Conservation (phyloP, 2,329 filamentous ascomycete genomes). For the Colletotrichum lindemuthianum region DNA sequence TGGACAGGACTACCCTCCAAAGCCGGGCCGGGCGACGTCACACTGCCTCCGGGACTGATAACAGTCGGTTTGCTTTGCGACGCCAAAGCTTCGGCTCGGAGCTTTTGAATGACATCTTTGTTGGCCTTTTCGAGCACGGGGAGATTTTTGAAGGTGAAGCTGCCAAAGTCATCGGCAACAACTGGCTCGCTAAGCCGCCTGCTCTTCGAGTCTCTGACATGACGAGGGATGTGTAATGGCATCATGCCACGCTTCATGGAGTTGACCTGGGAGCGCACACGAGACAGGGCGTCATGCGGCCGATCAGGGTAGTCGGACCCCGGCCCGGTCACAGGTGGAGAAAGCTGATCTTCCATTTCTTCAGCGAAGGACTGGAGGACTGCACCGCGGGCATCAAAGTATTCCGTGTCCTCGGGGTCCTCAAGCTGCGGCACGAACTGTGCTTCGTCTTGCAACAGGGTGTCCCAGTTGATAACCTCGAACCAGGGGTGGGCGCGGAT, state of each 20-base stretch:
- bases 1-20: constrained; percentile 90
- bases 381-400: constrained; percentile 92
- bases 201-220: constrained; percentile 90
- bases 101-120: constrained; percentile 97
- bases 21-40: constrained; percentile 71
- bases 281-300: constrained; percentile 92
- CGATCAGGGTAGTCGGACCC: constrained; percentile 84
- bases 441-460: constrained; percentile 91
- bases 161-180: constrained; percentile 91
- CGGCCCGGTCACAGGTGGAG: constrained; percentile 75
- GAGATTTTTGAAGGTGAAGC: constrained; percentile 96
- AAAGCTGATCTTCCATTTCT: constrained; percentile 89
- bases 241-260: constrained; percentile 91
- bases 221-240: constrained; percentile 94
- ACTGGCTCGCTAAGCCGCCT: constrained; percentile 91
- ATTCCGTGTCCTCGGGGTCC: constrained; percentile 97
- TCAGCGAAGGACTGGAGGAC: constrained; percentile 92
- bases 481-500: constrained; percentile 94
- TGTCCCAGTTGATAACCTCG: constrained; percentile 86
- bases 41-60: constrained; percentile 54
- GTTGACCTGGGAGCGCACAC: constrained; percentile 87
- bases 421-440: constrained; percentile 94
- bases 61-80: constrained; percentile 64
- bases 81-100: constrained; percentile 89
- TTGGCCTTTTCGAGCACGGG: constrained; percentile 97